Evolutionary conservation across 192 early-diverging fungal species (phyloP), one percentile per base, ranked within the genome.

Genomic region (Coemansia erecta): DNA sequence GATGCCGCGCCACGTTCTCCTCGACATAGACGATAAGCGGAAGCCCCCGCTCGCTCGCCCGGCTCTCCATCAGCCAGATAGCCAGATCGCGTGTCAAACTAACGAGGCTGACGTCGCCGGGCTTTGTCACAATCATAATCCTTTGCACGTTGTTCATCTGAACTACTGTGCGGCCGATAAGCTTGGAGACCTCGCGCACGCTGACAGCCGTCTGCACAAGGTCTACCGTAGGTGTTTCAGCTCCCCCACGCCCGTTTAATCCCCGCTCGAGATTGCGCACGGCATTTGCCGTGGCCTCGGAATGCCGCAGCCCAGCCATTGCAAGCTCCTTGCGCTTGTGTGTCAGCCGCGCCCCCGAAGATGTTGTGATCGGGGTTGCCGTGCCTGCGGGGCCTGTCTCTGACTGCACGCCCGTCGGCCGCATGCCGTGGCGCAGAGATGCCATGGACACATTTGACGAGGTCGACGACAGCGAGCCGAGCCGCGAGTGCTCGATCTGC

Each of bases 71-170:
- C 46, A 92, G 82, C 85, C 86, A 88, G 8, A 84, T 40, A 1
- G 87, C 85, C 49, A 92, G 70, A 33, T 90, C 82, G 2, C 86
- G 82, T 22, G 90, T 92, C 64, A 86, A 76, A 19, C 77, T 70
- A 13, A 92, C 73, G 6, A 92, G 73, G 8, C 80, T 78, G 12
- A 70, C 58, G 68, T 92, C 89, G 22, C 83, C 81, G 19, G 87
- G 88, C 65, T 92, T 92, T 2, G 89, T 89, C 28, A 92, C 86
- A 46, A 92, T 85, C 86, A 92, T 87, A 8, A 89, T 82, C 62
- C 66, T 59, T 31, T 64, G 60, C 50, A 73, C 70, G 17, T 74
- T 74, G 68, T 53, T 61, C 45, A 80, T 55, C 54, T 73, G 71
- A 57, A 82, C 80, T 39, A 73, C 70, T 4, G 71, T 77, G 60